These are phyloP conservation scores for Clonostachys rhizophaga DNA, from an alignment of 2,329 filamentous ascomycete genomes.

Conservation along the genomic window DNA sequence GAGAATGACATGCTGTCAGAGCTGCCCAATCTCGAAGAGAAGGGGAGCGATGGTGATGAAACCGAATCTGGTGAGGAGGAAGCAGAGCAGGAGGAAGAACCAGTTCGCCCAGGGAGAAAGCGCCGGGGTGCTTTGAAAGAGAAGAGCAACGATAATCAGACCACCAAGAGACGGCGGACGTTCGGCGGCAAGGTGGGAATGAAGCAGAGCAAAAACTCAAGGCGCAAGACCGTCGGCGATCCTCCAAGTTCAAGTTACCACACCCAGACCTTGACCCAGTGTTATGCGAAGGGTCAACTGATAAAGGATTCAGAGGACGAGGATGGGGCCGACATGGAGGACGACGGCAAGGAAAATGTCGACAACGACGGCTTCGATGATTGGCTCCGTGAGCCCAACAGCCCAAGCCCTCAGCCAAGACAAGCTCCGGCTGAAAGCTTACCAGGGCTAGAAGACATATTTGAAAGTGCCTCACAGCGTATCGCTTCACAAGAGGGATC, in stretches of 20 bases:
- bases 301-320: conserved; percentile 35
- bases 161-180: conserved; percentile 8
- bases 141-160: conserved; percentile 3
- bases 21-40: not conserved
- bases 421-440: not conserved
- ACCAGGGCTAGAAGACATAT: not conserved
- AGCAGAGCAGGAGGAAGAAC: conserved; percentile 11
- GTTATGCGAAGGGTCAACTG: conserved; percentile 9
- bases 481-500: conserved; percentile 19
- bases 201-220: conserved; percentile 8
- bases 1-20: conserved; percentile 4
- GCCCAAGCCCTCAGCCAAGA: conserved; percentile 11
- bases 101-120: conserved; percentile 14
- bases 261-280: conserved; percentile 36
- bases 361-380: conserved; percentile 20
- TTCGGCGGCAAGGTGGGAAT: conserved; percentile 11
- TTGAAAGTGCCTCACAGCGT: not conserved
- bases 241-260: conserved; percentile 22
- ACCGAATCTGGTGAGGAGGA: not conserved
- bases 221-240: conserved; percentile 23
- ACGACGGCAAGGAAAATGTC: conserved; percentile 5
- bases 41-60: not conserved
- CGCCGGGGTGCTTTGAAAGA: conserved; percentile 8
- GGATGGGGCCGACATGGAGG: conserved; percentile 19
- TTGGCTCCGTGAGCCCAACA: conserved; percentile 21